Evolutionary conservation across 169 alveolate genomes (phyloP).

Genomic region (Eimeria sp.): DNA sequence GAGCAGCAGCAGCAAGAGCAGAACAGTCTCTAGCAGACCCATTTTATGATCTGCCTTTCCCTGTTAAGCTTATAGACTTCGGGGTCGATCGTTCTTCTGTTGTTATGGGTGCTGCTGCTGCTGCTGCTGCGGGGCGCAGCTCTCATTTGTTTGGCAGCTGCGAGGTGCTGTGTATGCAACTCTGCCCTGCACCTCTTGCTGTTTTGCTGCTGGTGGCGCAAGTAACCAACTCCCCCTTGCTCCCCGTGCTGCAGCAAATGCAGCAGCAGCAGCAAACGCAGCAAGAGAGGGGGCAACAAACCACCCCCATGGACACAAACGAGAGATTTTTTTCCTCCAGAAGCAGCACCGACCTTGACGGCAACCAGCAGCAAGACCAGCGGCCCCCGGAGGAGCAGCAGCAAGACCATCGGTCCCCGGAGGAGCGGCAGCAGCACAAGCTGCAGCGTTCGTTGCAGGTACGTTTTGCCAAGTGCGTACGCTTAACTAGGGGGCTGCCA

Average conservation of each 20-base stretch:
- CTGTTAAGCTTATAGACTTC: neutral
- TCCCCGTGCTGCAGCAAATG: neutral
- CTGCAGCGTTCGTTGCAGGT: neutral
- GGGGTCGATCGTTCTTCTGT: neutral
- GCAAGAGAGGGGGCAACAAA: no score
- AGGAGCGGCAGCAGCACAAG: no score
- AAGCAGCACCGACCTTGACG: neutral
- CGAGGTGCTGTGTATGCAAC: neutral
- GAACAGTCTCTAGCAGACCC: neutral
- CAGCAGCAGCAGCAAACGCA: no score
- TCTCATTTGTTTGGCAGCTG: slow-evolving; percentile 20
- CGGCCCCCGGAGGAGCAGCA: neutral
- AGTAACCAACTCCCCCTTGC: neutral
- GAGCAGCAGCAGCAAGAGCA: neutral
- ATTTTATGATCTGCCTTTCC: neutral
- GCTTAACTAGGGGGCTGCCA: slow-evolving; percentile 2
- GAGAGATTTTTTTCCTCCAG: neutral
- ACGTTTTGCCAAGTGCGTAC: neutral
- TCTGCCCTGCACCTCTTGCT: slow-evolving; percentile 26
- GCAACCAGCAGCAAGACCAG: neutral
- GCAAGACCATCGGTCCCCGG: neutral
- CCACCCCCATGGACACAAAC: neutral
- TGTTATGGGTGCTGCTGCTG: neutral
- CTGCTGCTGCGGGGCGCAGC: neutral
- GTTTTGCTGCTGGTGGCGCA: neutral